Evolutionary conservation across 441 rosid genomes (phyloP).

Genomic region (Croton setiger): DNA sequence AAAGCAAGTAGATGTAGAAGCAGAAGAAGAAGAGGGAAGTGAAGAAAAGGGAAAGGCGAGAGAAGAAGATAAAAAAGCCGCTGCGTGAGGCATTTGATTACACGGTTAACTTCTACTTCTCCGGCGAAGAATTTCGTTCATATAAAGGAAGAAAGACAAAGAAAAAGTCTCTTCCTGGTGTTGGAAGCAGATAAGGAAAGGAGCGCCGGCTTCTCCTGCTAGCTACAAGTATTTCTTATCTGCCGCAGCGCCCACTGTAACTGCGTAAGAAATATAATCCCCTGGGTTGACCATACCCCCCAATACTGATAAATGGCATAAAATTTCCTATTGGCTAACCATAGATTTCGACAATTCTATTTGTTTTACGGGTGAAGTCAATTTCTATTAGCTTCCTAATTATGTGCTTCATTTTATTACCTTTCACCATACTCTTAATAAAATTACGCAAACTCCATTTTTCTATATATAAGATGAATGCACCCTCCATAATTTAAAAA

Average conservation of each 20-base stretch:
- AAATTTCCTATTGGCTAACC: no score
- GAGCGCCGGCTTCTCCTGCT: background rate
- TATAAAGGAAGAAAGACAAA: no score
- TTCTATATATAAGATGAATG: no score
- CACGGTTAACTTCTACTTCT: background rate
- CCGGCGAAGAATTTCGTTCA: background rate
- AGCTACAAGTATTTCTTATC: background rate
- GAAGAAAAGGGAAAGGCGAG: background rate
- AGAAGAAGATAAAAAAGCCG: background rate
- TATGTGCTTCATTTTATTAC: no score
- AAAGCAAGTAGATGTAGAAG: background rate
- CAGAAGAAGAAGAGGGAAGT: background rate
- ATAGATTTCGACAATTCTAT: no score
- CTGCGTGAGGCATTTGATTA: slow-evolving; percentile 10
- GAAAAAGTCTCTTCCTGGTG: background rate
- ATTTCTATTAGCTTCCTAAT: no score
- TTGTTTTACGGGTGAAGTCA: no score
- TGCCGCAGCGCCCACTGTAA: background rate
- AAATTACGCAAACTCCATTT: no score
- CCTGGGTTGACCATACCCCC: background rate
- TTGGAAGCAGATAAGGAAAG: background rate
- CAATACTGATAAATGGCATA: no score
- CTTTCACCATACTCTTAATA: no score
- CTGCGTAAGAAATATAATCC: background rate
- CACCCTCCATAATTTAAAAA: no score